A percentile compares a stretch with the other conserved stretches of the same genome.
Evolutionary conservation across 2,329 filamentous ascomycete genomes (phyloP).

Genomic region (Ophiostoma angusticollis): DNA sequence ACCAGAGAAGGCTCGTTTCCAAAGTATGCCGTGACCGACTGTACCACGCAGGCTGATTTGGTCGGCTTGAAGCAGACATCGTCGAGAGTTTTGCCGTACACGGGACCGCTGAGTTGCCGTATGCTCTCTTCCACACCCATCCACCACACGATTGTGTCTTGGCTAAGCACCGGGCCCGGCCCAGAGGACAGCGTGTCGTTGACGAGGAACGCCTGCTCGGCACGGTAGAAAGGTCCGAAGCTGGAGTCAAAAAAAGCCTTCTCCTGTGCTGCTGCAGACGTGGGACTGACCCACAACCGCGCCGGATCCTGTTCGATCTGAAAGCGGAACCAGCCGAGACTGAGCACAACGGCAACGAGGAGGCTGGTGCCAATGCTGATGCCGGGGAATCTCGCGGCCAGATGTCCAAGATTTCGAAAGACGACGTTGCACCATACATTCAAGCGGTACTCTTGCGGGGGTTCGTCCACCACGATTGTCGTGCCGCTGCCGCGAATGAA

Average conservation of each 20-base stretch:
- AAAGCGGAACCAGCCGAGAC: conserved; percentile 78
- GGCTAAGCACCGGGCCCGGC: conserved; percentile 67
- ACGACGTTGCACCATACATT: conserved; percentile 71
- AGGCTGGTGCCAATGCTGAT: conserved; percentile 69
- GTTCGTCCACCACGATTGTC: conserved; percentile 19
- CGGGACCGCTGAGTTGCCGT: conserved; percentile 54
- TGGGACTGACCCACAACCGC: conserved; percentile 90
- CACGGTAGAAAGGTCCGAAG: conserved; percentile 92
- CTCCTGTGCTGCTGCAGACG: conserved; percentile 78
- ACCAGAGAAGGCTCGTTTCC: conserved; percentile 51
- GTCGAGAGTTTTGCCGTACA: conserved; percentile 56
- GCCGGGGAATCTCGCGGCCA: conserved; percentile 70
- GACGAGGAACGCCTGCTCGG: conserved; percentile 85
- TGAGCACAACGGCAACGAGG: conserved; percentile 64
- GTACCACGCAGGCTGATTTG: conserved; percentile 77
- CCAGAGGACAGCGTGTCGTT: conserved; percentile 61
- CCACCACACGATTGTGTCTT: conserved; percentile 89
- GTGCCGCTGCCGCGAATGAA: neutral
- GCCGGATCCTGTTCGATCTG: conserved; percentile 85
- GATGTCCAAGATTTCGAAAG: conserved; percentile 69
- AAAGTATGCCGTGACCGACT: conserved; percentile 87
- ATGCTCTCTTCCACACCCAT: conserved; percentile 76
- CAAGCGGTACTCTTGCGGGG: conserved; percentile 65
- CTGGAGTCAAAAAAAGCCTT: conserved; percentile 87
- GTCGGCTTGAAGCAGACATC: conserved; percentile 93